These are phyloP conservation scores for Candida berthetii DNA, from an alignment of 805 yeast genomes.

Conservation along the genomic window DNA sequence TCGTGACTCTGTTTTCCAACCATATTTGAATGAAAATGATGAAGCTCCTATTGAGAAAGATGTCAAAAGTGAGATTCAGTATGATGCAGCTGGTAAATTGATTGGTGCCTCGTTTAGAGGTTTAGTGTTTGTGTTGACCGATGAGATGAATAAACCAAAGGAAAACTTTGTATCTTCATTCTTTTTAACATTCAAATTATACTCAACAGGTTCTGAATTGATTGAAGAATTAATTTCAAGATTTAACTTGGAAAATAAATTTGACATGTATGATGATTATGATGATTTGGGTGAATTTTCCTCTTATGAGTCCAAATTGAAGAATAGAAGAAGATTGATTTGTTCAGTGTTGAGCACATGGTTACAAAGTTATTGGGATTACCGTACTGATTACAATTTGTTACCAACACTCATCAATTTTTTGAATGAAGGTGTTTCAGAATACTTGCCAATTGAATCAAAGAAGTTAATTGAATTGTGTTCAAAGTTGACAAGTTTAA, in stretches of 20 bases:
- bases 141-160: constrained; percentile 57
- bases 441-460: constrained; percentile 57
- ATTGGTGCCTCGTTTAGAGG: constrained; percentile 72
- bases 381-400: constrained; percentile 48
- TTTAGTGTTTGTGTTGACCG: constrained; percentile 57
- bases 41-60: constrained; percentile 9
- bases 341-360: constrained; percentile 70
- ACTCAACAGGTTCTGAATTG: constrained; percentile 59
- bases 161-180: constrained; percentile 68
- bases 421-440: constrained; percentile 70
- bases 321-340: constrained; percentile 58
- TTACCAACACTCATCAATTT: constrained; percentile 71
- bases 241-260: constrained; percentile 44
- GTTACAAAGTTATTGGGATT: constrained; percentile 89
- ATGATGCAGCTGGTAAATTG: constrained; percentile 44
- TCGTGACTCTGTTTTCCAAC: constrained; percentile 29
- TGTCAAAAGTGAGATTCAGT: constrained; percentile 38
- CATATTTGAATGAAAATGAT: constrained; percentile 23
- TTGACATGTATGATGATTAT: constrained; percentile 23
- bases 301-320: constrained; percentile 31
- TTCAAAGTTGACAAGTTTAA: constrained; percentile 50
- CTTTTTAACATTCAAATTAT: constrained; percentile 70
- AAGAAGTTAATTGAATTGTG: constrained; percentile 56
- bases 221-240: constrained; percentile 62
- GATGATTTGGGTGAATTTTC: constrained; percentile 31